phyloP scores from a whole-genome alignment of 306 rosid species.

The Sicyos baderoa region DNA sequence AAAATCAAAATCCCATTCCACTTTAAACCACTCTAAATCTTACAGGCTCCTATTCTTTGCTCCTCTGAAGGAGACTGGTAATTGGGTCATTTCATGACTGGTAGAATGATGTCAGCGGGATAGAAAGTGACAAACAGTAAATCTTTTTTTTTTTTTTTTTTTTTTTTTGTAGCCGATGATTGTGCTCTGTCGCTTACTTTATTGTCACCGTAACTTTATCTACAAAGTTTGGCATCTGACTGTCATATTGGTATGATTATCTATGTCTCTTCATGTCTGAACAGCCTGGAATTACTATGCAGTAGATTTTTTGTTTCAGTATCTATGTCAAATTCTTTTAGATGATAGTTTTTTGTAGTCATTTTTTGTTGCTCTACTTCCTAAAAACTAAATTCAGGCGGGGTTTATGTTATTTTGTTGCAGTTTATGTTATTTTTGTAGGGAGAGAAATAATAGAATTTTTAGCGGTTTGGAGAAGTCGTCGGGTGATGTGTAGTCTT shows the following conservation, averaged over 20 bases:
- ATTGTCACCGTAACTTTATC: background rate
- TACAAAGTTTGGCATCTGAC: background rate
- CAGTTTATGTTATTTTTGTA: too few relatives aligned
- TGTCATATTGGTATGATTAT: constrained; percentile 1
- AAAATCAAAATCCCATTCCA: background rate
- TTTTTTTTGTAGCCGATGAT: background rate
- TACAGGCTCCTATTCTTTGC: background rate
- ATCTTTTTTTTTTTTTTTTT: background rate
- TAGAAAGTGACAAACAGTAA: constrained; percentile 8
- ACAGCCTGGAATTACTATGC: background rate
- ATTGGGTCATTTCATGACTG: constrained; percentile 3
- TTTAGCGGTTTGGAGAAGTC: too few relatives aligned
- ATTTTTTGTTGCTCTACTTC: background rate
- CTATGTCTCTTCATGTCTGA: constrained; percentile 1
- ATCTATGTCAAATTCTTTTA: background rate
- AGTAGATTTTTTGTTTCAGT: background rate
- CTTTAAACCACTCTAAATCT: background rate
- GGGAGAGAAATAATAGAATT: too few relatives aligned
- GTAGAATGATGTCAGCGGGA: constrained; percentile 2
- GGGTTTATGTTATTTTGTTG: background rate
- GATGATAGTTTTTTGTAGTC: background rate
- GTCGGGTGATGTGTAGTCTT: too few relatives aligned
- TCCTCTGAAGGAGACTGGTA: constrained; percentile 9
- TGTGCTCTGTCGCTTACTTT: background rate
- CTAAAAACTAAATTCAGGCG: background rate